A percentile compares a stretch with the other conserved stretches of the same genome.
Evolutionary conservation across 495 filamentous ascomycete genomes (phyloP).

Genomic region (Collariella sp.): DNA sequence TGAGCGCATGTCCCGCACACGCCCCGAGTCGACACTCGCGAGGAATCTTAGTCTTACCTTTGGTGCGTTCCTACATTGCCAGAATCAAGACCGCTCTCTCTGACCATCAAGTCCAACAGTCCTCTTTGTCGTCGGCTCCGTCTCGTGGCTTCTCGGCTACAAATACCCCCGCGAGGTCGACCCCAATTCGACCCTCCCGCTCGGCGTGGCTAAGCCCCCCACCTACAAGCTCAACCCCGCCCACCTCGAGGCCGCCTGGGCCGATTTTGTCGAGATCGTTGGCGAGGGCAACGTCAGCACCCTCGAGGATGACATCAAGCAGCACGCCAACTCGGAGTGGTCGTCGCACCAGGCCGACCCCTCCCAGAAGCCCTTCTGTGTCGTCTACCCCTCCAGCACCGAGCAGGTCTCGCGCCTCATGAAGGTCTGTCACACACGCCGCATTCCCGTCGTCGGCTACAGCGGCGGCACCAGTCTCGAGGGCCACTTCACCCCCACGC

Average conservation of each 20-base stretch:
- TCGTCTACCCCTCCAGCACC: slow-evolving; percentile 58
- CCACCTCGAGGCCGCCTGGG: slow-evolving; percentile 89
- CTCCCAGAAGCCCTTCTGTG: slow-evolving; percentile 44
- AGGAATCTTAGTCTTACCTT: slow-evolving; percentile 56
- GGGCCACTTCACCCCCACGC: slow-evolving; percentile 67
- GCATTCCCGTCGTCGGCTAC: slow-evolving; percentile 68
- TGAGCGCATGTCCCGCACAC: slow-evolving; percentile 51
- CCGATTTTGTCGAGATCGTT: slow-evolving; percentile 77
- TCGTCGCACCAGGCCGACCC: slow-evolving; percentile 60
- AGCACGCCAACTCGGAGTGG: slow-evolving; percentile 82
- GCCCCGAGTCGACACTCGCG: slow-evolving; percentile 44
- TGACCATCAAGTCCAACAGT: slow-evolving; percentile 26
- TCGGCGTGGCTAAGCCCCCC: slow-evolving; percentile 51
- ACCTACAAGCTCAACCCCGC: slow-evolving; percentile 60
- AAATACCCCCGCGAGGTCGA: slow-evolving; percentile 50
- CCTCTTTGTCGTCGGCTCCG: slow-evolving; percentile 50
- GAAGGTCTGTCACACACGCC: slow-evolving; percentile 61
- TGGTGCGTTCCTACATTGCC: slow-evolving; percentile 36
- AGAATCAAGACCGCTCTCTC: neutral
- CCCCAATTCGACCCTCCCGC: slow-evolving; percentile 62
- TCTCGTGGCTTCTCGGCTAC: slow-evolving; percentile 66
- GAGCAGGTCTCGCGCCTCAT: slow-evolving; percentile 64
- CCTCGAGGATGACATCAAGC: slow-evolving; percentile 50
- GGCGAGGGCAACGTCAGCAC: slow-evolving; percentile 83
- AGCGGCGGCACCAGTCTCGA: slow-evolving; percentile 73